Conservation (phyloP, 805 yeast genomes). For the Sugiyamaella qingdaonensis region DNA sequence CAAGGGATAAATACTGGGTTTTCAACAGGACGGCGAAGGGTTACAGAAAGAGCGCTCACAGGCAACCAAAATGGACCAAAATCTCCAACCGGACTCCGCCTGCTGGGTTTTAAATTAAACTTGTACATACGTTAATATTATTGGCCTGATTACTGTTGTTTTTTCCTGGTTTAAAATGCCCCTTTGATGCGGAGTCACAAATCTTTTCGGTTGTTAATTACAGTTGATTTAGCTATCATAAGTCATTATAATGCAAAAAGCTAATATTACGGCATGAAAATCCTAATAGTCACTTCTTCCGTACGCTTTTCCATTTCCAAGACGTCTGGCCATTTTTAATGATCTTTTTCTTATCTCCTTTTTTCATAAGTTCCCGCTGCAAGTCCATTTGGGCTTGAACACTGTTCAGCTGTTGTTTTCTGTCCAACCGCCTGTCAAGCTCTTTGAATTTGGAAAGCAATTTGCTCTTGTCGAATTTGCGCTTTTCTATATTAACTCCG, state of each 20-base stretch:
- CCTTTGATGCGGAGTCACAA: not conserved
- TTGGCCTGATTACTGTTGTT: constrained; percentile 19
- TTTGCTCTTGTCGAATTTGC: constrained; percentile 3
- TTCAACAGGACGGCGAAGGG: constrained; percentile 69
- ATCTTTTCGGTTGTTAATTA: not conserved
- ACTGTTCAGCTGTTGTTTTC: constrained; percentile 61
- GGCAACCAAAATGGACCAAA: constrained; percentile 84
- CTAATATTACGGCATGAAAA: not conserved
- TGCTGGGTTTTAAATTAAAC: constrained; percentile 47
- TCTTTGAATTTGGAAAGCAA: constrained; percentile 52
- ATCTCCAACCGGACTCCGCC: constrained; percentile 77
- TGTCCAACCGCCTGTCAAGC: constrained; percentile 60
- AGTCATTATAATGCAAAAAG: not conserved
- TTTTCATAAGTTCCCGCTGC: constrained; percentile 85
- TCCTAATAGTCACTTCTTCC: constrained; percentile 26
- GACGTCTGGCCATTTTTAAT: constrained; percentile 59
- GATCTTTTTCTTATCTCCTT: constrained; percentile 79
- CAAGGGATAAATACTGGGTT: constrained; percentile 82
- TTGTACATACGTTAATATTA: not conserved
- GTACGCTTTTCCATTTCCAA: constrained; percentile 76
- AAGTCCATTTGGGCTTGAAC: constrained; percentile 70
- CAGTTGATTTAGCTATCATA: not conserved
- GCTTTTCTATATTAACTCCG: constrained; percentile 27
- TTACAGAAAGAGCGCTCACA: constrained; percentile 83
- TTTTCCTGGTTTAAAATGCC: too few species aligned